Evolutionary conservation across 768 basidiomycete species (phyloP), one percentile per base, ranked within the genome.

Genomic region (Trametes cubensis): DNA sequence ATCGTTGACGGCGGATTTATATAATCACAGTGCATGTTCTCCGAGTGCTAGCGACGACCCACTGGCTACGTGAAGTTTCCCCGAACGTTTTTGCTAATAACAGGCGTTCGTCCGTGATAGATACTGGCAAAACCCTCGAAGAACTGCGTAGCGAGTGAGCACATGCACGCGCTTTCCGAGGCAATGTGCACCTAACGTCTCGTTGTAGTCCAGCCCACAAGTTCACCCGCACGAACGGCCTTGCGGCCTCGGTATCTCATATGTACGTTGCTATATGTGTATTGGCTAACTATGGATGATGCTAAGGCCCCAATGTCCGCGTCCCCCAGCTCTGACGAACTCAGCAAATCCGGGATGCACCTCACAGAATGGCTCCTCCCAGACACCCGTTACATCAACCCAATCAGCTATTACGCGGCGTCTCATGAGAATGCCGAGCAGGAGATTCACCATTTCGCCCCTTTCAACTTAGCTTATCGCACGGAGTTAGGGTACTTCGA

Each of bases 271-370:
- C 15, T 7, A n/a, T n/a, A n/a, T n/a, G 28, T 28, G 4, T 6
- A 23, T 8, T 23, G 23, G 17, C 28, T 41, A 44, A 26, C 23
- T 3, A 28, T 7, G 7, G 3, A 28, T 28, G 28, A 6, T 25
- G 30, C 5, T 28, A 47, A 10, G 4, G 3, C 6, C 45, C n/a
- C 2, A 46, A 4, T 34, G 5, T 10, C 28, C 4, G 34, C 2
- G 2, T 11, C 10, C 34, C 10, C 2, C 34, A 34, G 34, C 34
- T 34, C 34, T 6, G 18, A 14, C 56, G 63, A 58, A 90, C 88
- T 64, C 89, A 92, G 68, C 89, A 92, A 69, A 79, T 89, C 39
- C 82, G 85, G 86, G 11, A 84, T 87, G 6, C 90, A 87, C 66
- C 79, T 92, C 60, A 89, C 90, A 0, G 90, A 92, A 46, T 69